phyloP scores from a whole-genome alignment of 2,329 filamentous ascomycete genomes.

The Hymenoscyphus linearis region DNA sequence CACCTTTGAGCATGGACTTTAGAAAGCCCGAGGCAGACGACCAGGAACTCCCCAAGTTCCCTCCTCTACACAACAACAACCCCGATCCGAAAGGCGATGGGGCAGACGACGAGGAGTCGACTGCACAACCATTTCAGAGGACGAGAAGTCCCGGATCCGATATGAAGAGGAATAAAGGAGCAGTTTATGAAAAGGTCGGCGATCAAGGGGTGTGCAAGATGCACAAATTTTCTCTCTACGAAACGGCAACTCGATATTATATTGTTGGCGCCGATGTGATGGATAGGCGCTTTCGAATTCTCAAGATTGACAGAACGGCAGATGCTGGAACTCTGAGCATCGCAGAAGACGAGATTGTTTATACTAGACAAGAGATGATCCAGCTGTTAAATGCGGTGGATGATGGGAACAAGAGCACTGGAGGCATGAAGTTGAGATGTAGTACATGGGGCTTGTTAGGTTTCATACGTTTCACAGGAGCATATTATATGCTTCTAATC shows the following conservation, averaged over 20 bases:
- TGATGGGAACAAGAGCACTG: conserved; percentile 86
- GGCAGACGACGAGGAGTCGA: conserved; percentile 53
- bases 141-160: conserved; percentile 42
- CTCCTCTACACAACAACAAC: conserved; percentile 24
- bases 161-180: conserved; percentile 27
- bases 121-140: conserved; percentile 51
- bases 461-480: conserved; percentile 92
- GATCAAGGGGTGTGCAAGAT: conserved; percentile 55
- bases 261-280: conserved; percentile 89
- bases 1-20: conserved; percentile 29
- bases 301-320: conserved; percentile 90
- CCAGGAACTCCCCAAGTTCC: conserved; percentile 25
- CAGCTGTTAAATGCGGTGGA: conserved; percentile 91
- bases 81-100: conserved; percentile 32
- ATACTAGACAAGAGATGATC: conserved; percentile 87
- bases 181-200: conserved; percentile 30
- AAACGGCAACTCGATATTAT: conserved; percentile 89
- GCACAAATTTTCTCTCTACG: conserved; percentile 97
- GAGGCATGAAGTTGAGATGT: conserved; percentile 83
- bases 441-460: conserved; percentile 91
- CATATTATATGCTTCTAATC: conserved; percentile 95
- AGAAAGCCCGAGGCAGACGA: conserved; percentile 19
- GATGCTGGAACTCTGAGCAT: conserved; percentile 75
- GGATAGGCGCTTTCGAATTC: conserved; percentile 80
- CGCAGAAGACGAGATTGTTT: conserved; percentile 91